Base-by-base conservation (phyloP, 2,329 filamentous ascomycete genomes). In the Penicillium polonicum region DNA sequence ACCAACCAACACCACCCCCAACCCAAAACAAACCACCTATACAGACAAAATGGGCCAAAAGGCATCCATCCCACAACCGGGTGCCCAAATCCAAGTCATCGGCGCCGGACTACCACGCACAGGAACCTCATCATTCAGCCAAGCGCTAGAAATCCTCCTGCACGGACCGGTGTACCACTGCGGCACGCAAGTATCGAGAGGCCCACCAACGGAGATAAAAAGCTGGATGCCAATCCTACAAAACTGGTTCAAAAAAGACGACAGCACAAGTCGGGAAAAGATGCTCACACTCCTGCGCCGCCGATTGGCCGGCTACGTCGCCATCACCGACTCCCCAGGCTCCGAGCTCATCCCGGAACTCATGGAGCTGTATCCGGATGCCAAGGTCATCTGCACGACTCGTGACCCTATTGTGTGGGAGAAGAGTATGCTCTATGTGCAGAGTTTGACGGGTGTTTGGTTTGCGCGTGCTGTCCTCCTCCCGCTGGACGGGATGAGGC, bases 131-230 rank as follows among this genome's bases (percentile, higher is more conserved):
- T 82, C 82, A 25, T 79, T 82, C 71, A 77, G 76, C 35, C 63
- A 76, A 39, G 81, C 81, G 1, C 68, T 83, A 9, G 74, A 72
- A 58, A 78, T 76, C 55, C 72, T 83, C 4, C 76, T 82, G 6
- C 66, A 79, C 38, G 80, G 78, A 0, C 81, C 81, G 3, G 75
- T 79, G 43, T 77, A 80, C 64, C 81, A 83, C 60, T 78, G 79
- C 49, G 81, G 81, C 25, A 81, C 74, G 0, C 75, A 78, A 58
- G 65, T 57, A 15, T 66, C 60, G 3, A 54, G 57, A 8, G 66
- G 67, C 5, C 57, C 63, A 13, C 61, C 69, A 0, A 23, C 25
- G 1, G 65, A 70, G 19, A 62, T 70, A 29, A 64, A 64, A 51
- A 44, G 49, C 7, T 71, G 66, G 69, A 61, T 64, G 19, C 29